Percentiles rank a stretch among this genome's conserved stretches.
phyloP scores from a whole-genome alignment of 2,329 filamentous ascomycete genomes.

The Dryadomyces sulphureus region DNA sequence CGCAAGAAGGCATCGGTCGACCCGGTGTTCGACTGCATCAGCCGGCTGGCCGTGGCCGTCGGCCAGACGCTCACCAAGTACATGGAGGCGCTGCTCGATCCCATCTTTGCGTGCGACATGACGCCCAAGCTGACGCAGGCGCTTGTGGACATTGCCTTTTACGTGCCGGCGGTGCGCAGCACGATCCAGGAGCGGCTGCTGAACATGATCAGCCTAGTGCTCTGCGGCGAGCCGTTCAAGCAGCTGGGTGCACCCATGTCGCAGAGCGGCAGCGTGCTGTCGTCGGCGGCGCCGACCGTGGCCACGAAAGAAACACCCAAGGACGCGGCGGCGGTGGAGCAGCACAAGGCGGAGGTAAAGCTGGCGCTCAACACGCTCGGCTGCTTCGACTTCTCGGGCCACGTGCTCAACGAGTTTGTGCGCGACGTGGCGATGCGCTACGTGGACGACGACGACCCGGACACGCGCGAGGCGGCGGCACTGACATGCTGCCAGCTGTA shows the following conservation, averaged over 20 bases:
- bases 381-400: slow-evolving; percentile 90
- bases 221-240: slow-evolving; percentile 84
- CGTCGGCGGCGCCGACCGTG: background rate
- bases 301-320: slow-evolving; percentile 70
- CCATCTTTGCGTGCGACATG: slow-evolving; percentile 91
- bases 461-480: slow-evolving; percentile 86
- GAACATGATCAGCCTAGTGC: slow-evolving; percentile 85
- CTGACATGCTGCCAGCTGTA: slow-evolving; percentile 97
- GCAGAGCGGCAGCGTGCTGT: slow-evolving; percentile 1
- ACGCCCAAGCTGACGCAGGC: slow-evolving; percentile 91
- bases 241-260: slow-evolving; percentile 68
- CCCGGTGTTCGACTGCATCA: slow-evolving; percentile 94
- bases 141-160: slow-evolving; percentile 95
- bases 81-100: slow-evolving; percentile 87
- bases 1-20: slow-evolving; percentile 48
- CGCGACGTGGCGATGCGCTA: slow-evolving; percentile 97
- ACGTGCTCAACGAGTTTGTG: slow-evolving; percentile 95
- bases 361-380: slow-evolving; percentile 87
- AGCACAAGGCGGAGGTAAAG: slow-evolving; percentile 74
- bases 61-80: slow-evolving; percentile 97
- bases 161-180: slow-evolving; percentile 86
- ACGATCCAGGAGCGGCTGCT: slow-evolving; percentile 88
- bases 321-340: slow-evolving; percentile 67
- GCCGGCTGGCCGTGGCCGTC: slow-evolving; percentile 85
- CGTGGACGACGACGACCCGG: slow-evolving; percentile 87